These are phyloP conservation scores for Colletotrichum sp. DNA, from an alignment of 2,329 filamentous ascomycete genomes.

Conservation along the genomic window DNA sequence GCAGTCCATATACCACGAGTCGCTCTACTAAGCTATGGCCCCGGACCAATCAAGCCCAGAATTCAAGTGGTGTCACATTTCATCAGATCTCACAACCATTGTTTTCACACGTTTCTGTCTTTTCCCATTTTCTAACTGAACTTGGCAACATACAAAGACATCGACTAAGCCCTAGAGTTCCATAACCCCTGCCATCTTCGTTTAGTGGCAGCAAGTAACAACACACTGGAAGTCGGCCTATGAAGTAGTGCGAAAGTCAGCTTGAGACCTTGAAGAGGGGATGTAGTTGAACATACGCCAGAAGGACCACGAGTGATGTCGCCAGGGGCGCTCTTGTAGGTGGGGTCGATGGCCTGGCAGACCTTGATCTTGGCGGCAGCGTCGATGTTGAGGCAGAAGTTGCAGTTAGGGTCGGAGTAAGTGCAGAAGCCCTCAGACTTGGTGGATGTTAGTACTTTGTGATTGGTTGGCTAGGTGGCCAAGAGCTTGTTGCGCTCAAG, in stretches of 20 bases:
- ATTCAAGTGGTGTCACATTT: background rate
- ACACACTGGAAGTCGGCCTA: constrained; percentile 1
- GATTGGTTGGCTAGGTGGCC: accelerated
- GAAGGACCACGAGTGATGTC: background rate
- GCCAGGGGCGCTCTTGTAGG: background rate
- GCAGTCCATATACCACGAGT: no score
- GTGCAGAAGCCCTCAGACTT: background rate
- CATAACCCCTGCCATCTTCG: background rate
- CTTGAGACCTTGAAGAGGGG: background rate
- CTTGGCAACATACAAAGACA: background rate
- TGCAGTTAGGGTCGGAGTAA: constrained; percentile 1
- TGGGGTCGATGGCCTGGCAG: background rate
- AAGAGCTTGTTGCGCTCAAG: background rate
- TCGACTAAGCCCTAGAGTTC: background rate
- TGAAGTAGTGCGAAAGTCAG: background rate
- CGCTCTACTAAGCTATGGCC: no score
- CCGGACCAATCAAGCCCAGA: no score
- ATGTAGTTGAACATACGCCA: background rate
- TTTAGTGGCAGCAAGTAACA: background rate
- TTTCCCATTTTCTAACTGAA: background rate
- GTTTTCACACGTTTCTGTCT: background rate
- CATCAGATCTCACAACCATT: background rate
- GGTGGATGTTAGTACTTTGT: background rate
- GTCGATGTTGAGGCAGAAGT: background rate
- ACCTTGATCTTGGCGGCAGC: background rate